Evolutionary conservation across 2,329 filamentous ascomycete genomes (phyloP), one percentile per base, ranked within the genome.

Genomic region (Colletotrichum theobromicola): DNA sequence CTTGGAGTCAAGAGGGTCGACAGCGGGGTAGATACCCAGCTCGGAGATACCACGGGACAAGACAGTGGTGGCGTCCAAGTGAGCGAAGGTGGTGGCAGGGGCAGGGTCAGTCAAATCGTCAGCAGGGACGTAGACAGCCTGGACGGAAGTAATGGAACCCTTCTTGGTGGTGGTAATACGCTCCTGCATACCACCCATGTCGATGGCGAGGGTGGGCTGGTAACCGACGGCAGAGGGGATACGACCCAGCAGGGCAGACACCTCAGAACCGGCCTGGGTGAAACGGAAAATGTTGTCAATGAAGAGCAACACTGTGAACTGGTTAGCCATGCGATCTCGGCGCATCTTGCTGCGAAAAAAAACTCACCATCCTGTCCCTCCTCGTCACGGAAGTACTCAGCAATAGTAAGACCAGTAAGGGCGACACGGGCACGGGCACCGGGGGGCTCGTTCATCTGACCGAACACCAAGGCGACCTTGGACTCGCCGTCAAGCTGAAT

Each of bases 241-340:
- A 95, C 97, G 96, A 91, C 97, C 97, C 80, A 99, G 92, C 86
- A 99, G 93, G 84, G 97, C 97, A 90, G 96, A 98, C 93, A 99
- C 97, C 90, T 99, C 97, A 84, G 97, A 98, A 96, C 97, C 97
- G 87, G 97, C 97, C 90, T 98, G 96, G 80, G 96, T 98, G 93
- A 98, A 98, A 85, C 97, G 94, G 95, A 98, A 98, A 90, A 99
- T 98, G 93, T 99, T 99, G 94, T 99, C 97, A 87, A 98, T 98
- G 92, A 98, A 98, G 87, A 98, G 95, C 86, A 98, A 91, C 92
- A 98, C 95, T 94, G 34, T 32, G 1, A 63, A 72, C 15, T 76
- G 72, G 75, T 84, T 78, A 84, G 82, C 72, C 62, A 12, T n/a
- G n/a, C 13, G 13, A 13, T 13, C 10, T 50, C 18, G 37, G 4